Base-by-base conservation (phyloP, 257 asterid genomes). In the Prunella vulgaris region DNA sequence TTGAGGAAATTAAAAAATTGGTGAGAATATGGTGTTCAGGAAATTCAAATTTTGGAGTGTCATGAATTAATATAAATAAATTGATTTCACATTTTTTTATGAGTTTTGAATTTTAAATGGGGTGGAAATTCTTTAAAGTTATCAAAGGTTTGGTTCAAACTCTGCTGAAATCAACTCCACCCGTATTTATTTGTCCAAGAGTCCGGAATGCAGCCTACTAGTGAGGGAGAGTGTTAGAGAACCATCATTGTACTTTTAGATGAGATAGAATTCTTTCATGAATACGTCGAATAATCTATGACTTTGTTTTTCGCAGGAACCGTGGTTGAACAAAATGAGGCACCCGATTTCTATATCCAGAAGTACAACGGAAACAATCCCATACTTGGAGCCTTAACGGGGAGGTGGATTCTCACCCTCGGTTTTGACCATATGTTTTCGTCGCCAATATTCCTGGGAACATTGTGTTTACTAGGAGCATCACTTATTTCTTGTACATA, bases 351-450 rank as follows among this genome's bases (percentile, higher is more conserved):
- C 74, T 86, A 88, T 70, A 66, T 87, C 49, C 83, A 72, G 73
- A 88, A 87, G 71, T 81, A 75, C 72, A 78, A 96, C 3, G 95
- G 88, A 79, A 86, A 82, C 66, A 81, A 87, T 84, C 94, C 99
- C 20, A 71, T 63, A 72, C 69, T 93, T 0, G 93, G 99, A 70
- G 44, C 87, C 75, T 80, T 87, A 73, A 83, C 95, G 25, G 91
- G 89, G 96, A 87, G 89, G 79, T 90, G 96, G 97, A 85, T 90
- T 82, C 86, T 87, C 53, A 28, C 89, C 33, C 88, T 87, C 12
- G 93, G 96, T 38, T 86, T 94, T 14, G 96, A 89, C 79, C 97
- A 86, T 81, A 91, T 94, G 97, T 94, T 81, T 75, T 86, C 96
- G 0, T 94, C 89, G 57, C 97, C 99, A 1, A 17, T 89, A 57